Conservation (phyloP, 768 basidiomycete genomes). For the Porpolomopsis calyptriformis region DNA sequence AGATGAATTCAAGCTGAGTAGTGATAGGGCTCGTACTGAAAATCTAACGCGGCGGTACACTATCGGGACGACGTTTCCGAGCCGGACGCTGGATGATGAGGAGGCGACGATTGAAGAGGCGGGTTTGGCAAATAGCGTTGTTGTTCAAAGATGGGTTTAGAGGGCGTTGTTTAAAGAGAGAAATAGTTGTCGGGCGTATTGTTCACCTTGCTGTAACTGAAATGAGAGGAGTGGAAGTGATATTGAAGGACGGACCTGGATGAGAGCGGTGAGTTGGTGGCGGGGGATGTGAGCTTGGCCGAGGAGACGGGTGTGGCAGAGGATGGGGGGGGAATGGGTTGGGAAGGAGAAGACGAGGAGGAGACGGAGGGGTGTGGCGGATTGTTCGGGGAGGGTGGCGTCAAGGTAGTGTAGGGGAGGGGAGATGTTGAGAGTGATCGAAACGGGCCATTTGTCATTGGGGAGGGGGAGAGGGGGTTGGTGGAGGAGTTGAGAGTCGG, state of each 20-base stretch:
- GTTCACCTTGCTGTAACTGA: no score
- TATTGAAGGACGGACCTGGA: conserved; percentile 35
- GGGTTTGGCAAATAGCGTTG: conserved; percentile 67
- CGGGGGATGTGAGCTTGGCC: conserved; percentile 52
- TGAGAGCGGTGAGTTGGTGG: conserved; percentile 35
- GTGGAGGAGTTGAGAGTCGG: no score
- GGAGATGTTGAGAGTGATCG: conserved; percentile 70
- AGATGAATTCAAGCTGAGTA: not conserved
- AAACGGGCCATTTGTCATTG: conserved; percentile 78
- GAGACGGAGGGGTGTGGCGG: conserved; percentile 50
- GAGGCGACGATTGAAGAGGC: conserved; percentile 59
- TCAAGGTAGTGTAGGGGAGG: conserved; percentile 61
- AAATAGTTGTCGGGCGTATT: no score
- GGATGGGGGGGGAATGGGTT: conserved; percentile 21
- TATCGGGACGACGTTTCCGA: conserved; percentile 86
- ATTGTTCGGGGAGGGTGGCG: conserved; percentile 61
- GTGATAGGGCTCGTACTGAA: conserved; percentile 56
- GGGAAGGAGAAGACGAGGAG: conserved; percentile 58
- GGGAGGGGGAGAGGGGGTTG: no score
- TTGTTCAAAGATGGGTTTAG: conserved; percentile 70
- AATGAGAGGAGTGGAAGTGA: not conserved
- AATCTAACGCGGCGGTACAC: conserved; percentile 53
- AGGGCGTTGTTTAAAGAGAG: conserved; percentile 3
- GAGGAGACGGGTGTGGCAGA: conserved; percentile 57
- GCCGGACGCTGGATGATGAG: conserved; percentile 55